These are phyloP conservation scores for Agrocybe praecox DNA, from an alignment of 768 basidiomycete species.

Conservation along the genomic window DNA sequence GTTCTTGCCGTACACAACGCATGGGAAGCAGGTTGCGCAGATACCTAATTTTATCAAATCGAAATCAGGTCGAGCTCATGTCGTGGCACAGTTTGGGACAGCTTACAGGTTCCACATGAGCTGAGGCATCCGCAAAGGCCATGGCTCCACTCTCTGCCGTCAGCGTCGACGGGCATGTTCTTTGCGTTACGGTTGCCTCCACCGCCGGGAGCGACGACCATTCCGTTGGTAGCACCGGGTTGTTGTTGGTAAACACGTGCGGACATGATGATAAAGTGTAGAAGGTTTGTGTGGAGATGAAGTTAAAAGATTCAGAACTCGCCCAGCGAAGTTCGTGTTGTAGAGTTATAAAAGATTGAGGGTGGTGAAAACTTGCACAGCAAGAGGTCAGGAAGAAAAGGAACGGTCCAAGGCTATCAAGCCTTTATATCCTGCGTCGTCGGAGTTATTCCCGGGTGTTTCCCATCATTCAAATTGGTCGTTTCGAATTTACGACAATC, in stretches of 20 bases:
- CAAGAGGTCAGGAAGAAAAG: constrained; percentile 13
- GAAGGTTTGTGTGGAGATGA: neutral
- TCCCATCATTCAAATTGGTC: neutral
- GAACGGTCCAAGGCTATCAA: constrained; percentile 1
- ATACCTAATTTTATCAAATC: constrained; percentile 24
- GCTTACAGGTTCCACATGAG: constrained; percentile 33
- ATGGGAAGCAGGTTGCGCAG: constrained; percentile 39
- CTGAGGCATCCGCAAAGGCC: constrained; percentile 33
- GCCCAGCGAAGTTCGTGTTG: constrained; percentile 19
- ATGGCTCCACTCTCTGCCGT: constrained; percentile 40
- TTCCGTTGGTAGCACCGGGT: constrained; percentile 19
- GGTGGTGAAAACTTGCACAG: constrained; percentile 18
- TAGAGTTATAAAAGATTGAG: constrained; percentile 2
- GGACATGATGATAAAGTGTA: constrained; percentile 12
- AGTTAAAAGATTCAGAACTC: constrained; percentile 10
- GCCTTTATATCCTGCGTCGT: constrained; percentile 9
- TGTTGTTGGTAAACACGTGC: constrained; percentile 18
- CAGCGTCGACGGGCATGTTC: constrained; percentile 29
- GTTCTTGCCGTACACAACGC: constrained; percentile 40
- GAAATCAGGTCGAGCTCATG: too few relatives aligned
- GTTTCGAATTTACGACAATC: neutral
- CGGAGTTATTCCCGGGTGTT: neutral
- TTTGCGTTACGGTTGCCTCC: constrained; percentile 38
- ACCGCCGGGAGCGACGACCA: constrained; percentile 25
- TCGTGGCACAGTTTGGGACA: neutral